phyloP scores from a whole-genome alignment of 768 basidiomycete genomes.

The Zangia roseola region DNA sequence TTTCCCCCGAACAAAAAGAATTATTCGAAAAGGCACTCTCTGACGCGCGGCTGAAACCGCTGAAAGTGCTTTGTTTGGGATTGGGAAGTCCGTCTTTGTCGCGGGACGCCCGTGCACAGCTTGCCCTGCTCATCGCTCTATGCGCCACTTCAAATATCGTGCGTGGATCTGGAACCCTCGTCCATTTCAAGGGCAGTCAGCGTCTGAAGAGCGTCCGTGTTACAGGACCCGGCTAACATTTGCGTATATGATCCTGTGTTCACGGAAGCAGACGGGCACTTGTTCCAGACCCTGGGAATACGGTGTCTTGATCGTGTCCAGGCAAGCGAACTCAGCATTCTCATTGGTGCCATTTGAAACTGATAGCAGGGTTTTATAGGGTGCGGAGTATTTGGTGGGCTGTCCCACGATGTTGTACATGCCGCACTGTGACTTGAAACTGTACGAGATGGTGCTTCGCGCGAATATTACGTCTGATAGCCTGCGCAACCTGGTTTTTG shows the following conservation, averaged over 20 bases:
- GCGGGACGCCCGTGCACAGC: constrained; percentile 61
- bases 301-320: constrained; percentile 42
- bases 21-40: constrained; percentile 35
- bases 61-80: constrained; percentile 62
- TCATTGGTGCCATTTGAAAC: constrained; percentile 4
- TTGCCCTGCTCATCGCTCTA: constrained; percentile 59
- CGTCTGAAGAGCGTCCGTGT: constrained; percentile 2
- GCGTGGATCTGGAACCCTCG: constrained; percentile 34
- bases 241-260: constrained; percentile 75
- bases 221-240: constrained; percentile 48
- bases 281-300: constrained; percentile 44
- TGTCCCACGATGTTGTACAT: constrained; percentile 67
- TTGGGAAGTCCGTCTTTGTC: constrained; percentile 71
- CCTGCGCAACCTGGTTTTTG: constrained; percentile 49
- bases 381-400: constrained; percentile 30
- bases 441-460: constrained; percentile 65
- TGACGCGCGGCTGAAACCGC: constrained; percentile 21
- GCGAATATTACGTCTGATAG: constrained; percentile 55
- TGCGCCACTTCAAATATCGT: constrained; percentile 59
- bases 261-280: constrained; percentile 52
- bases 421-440: constrained; percentile 74
- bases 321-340: constrained; percentile 46
- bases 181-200: constrained; percentile 11
- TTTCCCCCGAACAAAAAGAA: constrained; percentile 28
- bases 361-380: constrained; percentile 25